These are phyloP conservation scores for Ustilago trichophora DNA, from an alignment of 1,284 basidiomycete species.

Conservation along the genomic window DNA sequence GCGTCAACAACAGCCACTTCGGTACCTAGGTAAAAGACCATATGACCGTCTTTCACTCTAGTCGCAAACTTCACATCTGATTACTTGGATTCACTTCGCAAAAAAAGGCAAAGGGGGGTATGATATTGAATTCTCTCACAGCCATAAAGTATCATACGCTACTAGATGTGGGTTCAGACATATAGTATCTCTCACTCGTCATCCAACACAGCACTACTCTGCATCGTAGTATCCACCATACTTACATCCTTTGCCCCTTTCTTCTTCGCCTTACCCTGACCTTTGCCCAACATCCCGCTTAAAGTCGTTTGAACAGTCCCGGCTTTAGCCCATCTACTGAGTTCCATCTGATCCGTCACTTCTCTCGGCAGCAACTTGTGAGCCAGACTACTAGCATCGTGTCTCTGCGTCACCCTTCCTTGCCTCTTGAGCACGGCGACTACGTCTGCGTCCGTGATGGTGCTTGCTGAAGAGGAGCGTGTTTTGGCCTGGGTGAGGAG, in stretches of 20 bases:
- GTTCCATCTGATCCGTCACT: constrained; percentile 46
- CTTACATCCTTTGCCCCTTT: neutral
- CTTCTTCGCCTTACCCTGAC: neutral
- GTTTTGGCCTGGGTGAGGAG: constrained; percentile 22
- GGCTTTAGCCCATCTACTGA: constrained; percentile 29
- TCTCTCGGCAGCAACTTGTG: constrained; percentile 41
- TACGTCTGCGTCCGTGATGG: constrained; percentile 37
- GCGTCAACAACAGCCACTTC: too few species aligned
- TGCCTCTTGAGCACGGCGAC: constrained; percentile 38
- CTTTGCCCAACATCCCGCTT: constrained; percentile 12
- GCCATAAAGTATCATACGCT: too few species aligned
- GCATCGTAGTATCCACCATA: constrained; percentile 3
- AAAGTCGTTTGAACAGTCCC: constrained; percentile 41
- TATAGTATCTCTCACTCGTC: too few species aligned
- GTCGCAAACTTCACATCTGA: too few species aligned
- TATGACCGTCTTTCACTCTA: too few species aligned
- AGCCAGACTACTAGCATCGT: constrained; percentile 31
- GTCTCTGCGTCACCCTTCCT: constrained; percentile 30
- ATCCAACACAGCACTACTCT: neutral
- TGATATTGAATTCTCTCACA: too few species aligned
- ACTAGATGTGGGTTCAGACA: too few species aligned
- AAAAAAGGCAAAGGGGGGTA: too few species aligned
- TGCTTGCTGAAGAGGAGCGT: too few species aligned
- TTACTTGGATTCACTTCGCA: too few species aligned
- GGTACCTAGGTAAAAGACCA: too few species aligned